Conservation (phyloP, 176 grass and related monocot species). For the Carex scoparia region DNA sequence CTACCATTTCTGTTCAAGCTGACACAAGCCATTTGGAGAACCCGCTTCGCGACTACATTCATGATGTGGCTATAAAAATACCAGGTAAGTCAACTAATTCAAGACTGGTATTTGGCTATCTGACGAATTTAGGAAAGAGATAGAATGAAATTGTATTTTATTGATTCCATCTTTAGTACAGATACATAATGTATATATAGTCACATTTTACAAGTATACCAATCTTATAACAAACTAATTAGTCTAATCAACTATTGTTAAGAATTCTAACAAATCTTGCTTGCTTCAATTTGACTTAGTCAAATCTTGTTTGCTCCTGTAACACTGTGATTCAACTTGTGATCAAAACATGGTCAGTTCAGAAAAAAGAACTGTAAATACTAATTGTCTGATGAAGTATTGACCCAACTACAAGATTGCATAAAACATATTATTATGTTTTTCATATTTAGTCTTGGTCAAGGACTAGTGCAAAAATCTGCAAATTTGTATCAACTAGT, state of each 20-base stretch:
- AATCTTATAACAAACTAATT: too few species aligned
- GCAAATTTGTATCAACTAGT: not conserved
- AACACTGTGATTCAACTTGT: not conserved
- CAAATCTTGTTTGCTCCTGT: too few species aligned
- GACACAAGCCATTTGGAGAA: not conserved
- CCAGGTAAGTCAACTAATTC: constrained; percentile 14
- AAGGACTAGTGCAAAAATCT: not conserved
- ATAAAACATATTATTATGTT: not conserved
- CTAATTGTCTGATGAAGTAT: not conserved
- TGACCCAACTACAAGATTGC: not conserved
- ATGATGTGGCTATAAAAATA: constrained; percentile 36
- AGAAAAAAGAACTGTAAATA: not conserved
- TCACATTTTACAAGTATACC: too few species aligned
- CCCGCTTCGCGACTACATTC: constrained; percentile 35
- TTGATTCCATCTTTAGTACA: too few species aligned
- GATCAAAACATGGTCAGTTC: not conserved
- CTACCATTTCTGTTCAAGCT: not conserved
- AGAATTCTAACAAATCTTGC: too few species aligned
- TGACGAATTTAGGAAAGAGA: not conserved
- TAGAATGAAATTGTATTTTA: too few species aligned
- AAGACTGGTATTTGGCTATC: not conserved
- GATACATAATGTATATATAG: too few species aligned
- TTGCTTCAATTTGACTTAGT: too few species aligned
- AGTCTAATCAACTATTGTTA: too few species aligned
- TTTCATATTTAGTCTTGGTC: not conserved